Evolutionary conservation across 2,329 filamentous ascomycete genomes (phyloP), one percentile per base, ranked within the genome.

Genomic region (Epichloe brachyelytri): DNA sequence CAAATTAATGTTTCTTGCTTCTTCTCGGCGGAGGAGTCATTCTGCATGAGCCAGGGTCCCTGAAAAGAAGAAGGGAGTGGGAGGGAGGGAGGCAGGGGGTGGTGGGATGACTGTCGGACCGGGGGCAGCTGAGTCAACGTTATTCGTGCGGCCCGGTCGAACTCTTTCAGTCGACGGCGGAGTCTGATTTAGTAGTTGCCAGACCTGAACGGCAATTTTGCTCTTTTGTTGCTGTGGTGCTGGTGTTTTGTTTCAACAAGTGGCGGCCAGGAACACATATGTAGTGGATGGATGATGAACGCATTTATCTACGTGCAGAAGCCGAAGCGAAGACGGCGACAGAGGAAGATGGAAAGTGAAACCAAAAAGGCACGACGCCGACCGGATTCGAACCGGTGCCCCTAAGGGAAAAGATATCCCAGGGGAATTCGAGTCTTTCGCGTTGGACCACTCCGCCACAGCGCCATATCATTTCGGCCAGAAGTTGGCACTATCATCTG

Each of bases 331-430:
- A 8, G 14, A 38, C 4, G 14, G 2, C 36, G 7, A 8, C 36
- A 38, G 12, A 22, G 12, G 1, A 38, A 22, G 34, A 48, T 19
- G 14, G 8, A 26, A 20, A 38, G 20, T 26, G 45, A 36, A 43
- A 43, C 6, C 53, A 53, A 58, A 54, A 53, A 19, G n/a, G 39
- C 38, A 53, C 58, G 61, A 63, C 61, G 56, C 54, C 58, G 61
- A 60, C 61, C 61, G 60, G 61, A 63, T 63, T 63, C 60, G 61
- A 63, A 63, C 61, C 61, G 60, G 61, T 59, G 61, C 62, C 59
- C 59, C 61, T 56, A 62, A 51, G 60, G 59, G 59, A 62, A 59
- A 59, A 60, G 60, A 62, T 62, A 11, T 3, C 5, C 3, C 0
- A 0, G 2, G 5, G 5, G n/a, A 33, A 33, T 62, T 62, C 60